phyloP scores from a whole-genome alignment of 31 red algal species.

The Odonthalia washingtoniensis region DNA sequence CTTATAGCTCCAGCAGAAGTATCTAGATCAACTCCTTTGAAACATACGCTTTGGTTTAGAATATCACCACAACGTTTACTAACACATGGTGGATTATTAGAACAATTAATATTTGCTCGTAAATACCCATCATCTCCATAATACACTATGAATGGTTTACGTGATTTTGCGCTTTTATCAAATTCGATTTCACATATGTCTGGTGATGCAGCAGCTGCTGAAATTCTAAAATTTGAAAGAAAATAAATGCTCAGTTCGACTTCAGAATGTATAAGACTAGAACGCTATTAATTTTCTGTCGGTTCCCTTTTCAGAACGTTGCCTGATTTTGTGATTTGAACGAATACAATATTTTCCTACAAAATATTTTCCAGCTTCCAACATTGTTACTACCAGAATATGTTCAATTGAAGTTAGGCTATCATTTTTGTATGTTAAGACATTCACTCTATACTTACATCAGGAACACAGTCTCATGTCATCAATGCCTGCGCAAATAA shows the following conservation, averaged over 20 bases:
- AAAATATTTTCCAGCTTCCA: too few species aligned
- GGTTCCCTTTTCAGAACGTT: constrained; percentile 58
- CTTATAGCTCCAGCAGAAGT: constrained; percentile 80
- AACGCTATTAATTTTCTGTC: background rate
- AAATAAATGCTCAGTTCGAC: background rate
- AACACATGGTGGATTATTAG: constrained; percentile 76
- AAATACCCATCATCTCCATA: constrained; percentile 31
- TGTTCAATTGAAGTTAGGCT: constrained; percentile 50
- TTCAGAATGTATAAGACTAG: constrained; percentile 52
- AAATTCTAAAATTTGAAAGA: constrained; percentile 36
- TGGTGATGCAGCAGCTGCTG: constrained; percentile 77
- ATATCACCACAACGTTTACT: constrained; percentile 81
- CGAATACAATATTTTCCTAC: too few species aligned
- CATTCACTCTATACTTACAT: too few species aligned
- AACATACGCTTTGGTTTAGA: constrained; percentile 57
- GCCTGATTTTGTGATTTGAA: constrained; percentile 63
- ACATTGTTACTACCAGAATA: too few species aligned
- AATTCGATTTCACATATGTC: constrained; percentile 49
- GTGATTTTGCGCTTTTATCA: constrained; percentile 60
- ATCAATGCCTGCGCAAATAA: too few species aligned
- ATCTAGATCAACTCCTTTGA: constrained; percentile 28
- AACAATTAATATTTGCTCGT: constrained; percentile 35
- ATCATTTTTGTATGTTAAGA: constrained; percentile 48
- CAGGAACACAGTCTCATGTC: too few species aligned
- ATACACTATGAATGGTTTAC: constrained; percentile 59